Base-by-base conservation (phyloP, 805 yeast species). In the Cyberlindnera nakhonratchasimensis region DNA sequence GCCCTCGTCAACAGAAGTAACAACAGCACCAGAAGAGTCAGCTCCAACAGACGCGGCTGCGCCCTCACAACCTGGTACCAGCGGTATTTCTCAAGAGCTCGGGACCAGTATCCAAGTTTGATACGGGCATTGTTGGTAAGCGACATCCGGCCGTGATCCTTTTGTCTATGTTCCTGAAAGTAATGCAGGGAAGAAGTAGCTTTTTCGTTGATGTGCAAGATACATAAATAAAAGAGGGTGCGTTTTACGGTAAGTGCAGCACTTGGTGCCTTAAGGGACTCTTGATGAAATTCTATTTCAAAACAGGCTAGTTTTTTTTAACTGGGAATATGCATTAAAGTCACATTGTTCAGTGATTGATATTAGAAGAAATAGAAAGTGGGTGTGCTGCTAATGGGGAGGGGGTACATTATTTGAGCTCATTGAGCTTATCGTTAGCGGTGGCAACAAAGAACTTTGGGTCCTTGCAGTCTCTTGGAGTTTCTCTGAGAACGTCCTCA, bases 401-500 rank as follows among this genome's bases (percentile, higher is more conserved):
- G 13, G 29, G 16, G 16, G n/a, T n/a, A n/a, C n/a, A 34, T 34
- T 17, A 34, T 34, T 40, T 29, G 25, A 22, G 25, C 37, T 30
- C 34, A 2, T 43, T 13, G 21, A 29, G 13, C 22, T 24, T 22
- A 22, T 37, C 46, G 9, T 24, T 21, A 6, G 56, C 48, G 10
- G 61, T 52, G 10, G 53, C 45, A 13, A 52, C 51, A 24, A 70
- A 70, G 50, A 55, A 70, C 41, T 55, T 62, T 34, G 68, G 64
- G 34, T 68, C 66, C 42, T 63, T 64, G 51, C 74, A 70, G 59
- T 86, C 95, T 44, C 71, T 77, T 17, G 87, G 88, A 34, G 89
- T 85, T 29, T 74, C 74, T 35, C 74, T 81, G 48, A 86, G 67
- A 19, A 82, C 93, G 29, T 86, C 93, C 55, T 86, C 87, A 40